phyloP scores from a whole-genome alignment of 768 basidiomycete species.

The Lactarius vividus region DNA sequence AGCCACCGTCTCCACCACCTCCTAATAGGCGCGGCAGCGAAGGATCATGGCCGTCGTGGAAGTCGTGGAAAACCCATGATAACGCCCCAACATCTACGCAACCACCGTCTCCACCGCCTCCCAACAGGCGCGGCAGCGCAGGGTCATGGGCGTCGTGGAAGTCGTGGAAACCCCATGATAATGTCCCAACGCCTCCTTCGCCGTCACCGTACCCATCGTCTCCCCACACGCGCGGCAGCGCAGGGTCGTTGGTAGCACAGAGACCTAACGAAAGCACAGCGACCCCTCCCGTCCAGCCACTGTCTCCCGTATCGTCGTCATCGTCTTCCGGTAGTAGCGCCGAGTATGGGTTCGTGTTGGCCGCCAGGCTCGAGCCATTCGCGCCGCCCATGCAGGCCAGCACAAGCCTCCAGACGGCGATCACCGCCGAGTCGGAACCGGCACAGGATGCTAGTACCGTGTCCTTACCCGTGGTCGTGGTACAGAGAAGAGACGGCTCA shows the following conservation, averaged over 20 bases:
- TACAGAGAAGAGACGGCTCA: not conserved
- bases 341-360: not conserved
- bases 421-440: not conserved
- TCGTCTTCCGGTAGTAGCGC: not conserved
- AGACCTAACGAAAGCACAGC: not conserved
- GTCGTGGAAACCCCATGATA: too few species aligned
- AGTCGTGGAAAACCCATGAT: too few species aligned
- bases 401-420: not conserved
- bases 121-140: too few species aligned
- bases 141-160: too few species aligned
- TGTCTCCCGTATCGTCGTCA: not conserved
- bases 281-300: not conserved
- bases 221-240: not conserved
- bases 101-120: too few species aligned
- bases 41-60: too few species aligned
- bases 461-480: not conserved
- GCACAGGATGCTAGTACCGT: not conserved
- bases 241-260: not conserved
- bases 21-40: too few species aligned
- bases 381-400: slow-evolving; percentile 2
- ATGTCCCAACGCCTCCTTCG: too few species aligned
- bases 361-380: not conserved
- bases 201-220: not conserved
- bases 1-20: too few species aligned
- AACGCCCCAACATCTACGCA: too few species aligned